Evolutionary conservation across 371 early-diverging fungal genomes (phyloP), one percentile per base, ranked within the genome.

Genomic region (Syncephalastrum monosporum): DNA sequence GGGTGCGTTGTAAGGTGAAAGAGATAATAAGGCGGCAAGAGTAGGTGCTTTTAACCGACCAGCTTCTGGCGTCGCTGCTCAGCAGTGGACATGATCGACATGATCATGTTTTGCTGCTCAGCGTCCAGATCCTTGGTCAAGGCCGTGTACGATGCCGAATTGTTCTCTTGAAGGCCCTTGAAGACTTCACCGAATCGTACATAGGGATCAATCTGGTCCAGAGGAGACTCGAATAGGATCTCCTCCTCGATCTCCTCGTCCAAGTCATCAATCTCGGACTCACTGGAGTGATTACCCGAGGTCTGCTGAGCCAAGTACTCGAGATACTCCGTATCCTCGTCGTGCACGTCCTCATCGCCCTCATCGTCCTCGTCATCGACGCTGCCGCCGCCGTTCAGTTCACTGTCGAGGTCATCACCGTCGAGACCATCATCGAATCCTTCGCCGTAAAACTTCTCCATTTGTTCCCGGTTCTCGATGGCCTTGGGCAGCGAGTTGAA

Each of bases 151-250:
- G 80, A 79, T 45, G 69, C 61, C 55, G 67, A 64, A 47, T 77
- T 79, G 55, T 45, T 58, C 47, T 72, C 70, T 47, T 79, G 80
- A 58, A 79, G 51, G 68, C 70, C 68, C 55, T 71, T 60, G 49
- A 82, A 76, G 5, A 68, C 70, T 49, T 82, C 78, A 14, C 85
- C 83, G 70, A 95, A 90, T 56, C 79, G 77, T 23, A 86, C 61
- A 72, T 92, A 93, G 4, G 90, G 87, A 64, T 96, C 88, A 46
- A 96, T 69, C 42, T 82, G 74, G 63, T 96, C 97, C 57, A 95
- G 74, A 14, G 94, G 93, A 1, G 93, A 91, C 60, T 89, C 89
- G 57, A 89, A 89, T 53, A 84, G 64, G 13, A 88, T 74, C 60
- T 93, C 92, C 66, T 93, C 93, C 23, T 86, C 83, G 27, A 91